Evolutionary conservation across 1,139 yeast species (phyloP).

Genomic region (Diutina ranongensis): DNA sequence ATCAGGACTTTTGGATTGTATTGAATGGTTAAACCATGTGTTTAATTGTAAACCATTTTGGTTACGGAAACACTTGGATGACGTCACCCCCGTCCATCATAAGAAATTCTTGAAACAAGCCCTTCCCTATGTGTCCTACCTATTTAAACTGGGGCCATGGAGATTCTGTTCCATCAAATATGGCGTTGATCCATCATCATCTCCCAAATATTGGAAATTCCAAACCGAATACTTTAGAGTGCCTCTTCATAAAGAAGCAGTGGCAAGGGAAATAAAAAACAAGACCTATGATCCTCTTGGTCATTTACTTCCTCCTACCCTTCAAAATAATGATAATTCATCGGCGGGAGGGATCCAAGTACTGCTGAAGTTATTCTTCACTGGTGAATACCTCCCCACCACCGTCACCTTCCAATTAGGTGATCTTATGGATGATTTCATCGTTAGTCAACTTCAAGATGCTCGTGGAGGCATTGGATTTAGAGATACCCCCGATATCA

Average conservation of each 20-base stretch:
- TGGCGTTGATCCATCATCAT: conserved; percentile 67
- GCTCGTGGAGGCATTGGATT: conserved; percentile 36
- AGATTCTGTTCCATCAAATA: conserved; percentile 73
- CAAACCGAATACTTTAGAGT: conserved; percentile 83
- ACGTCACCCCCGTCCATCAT: conserved; percentile 41
- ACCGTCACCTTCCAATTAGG: conserved; percentile 74
- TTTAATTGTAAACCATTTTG: conserved; percentile 74
- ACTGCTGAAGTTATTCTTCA: conserved; percentile 49
- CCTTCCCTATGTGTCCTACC: conserved; percentile 71
- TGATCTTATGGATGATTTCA: conserved; percentile 60
- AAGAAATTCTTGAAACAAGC: conserved; percentile 55
- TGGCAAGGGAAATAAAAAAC: neutral
- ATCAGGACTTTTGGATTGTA: conserved; percentile 24
- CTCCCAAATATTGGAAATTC: conserved; percentile 44
- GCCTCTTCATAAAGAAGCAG: conserved; percentile 7
- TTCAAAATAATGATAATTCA: neutral
- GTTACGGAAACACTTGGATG: conserved; percentile 67
- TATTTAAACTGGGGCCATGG: conserved; percentile 90
- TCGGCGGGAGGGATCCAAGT: conserved; percentile 17
- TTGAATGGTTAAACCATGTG: conserved; percentile 38
- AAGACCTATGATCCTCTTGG: neutral
- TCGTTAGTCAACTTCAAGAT: conserved; percentile 19
- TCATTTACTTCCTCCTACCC: neutral
- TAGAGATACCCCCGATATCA: conserved; percentile 29
- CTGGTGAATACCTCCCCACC: conserved; percentile 59